A percentile compares a stretch with the other conserved stretches of the same genome.
Conservation (phyloP, 2,329 filamentous ascomycete species). For the Capronia epimyces region DNA sequence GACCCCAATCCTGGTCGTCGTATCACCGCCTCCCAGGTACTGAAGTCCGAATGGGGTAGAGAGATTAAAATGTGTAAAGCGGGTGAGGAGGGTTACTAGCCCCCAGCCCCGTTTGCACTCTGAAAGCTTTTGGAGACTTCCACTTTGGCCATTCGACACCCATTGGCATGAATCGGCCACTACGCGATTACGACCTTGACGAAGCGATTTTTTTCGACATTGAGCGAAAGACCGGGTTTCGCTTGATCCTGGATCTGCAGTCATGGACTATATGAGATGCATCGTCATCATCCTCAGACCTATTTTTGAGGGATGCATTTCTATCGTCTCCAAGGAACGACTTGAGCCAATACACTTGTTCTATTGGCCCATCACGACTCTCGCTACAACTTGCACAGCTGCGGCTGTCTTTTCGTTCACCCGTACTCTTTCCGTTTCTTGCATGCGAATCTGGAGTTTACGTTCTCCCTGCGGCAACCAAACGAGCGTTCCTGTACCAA, state of each 20-base stretch:
- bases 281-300: conserved; percentile 1
- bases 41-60: conserved; percentile 97
- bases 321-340: neutral
- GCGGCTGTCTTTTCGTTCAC: neutral
- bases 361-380: neutral
- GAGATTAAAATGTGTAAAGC: conserved; percentile 97
- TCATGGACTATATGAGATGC: neutral
- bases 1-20: conserved; percentile 89
- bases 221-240: conserved; percentile 16
- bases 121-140: neutral
- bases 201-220: conserved; percentile 14
- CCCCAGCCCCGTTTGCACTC: neutral
- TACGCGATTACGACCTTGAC: conserved; percentile 18
- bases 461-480: neutral
- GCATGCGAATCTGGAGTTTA: neutral
- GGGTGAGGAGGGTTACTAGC: conserved; percentile 83
- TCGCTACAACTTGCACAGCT: neutral
- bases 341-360: neutral
- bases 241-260: neutral
- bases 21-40: conserved; percentile 90
- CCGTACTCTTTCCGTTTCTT: neutral
- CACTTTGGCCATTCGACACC: neutral
- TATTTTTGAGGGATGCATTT: neutral
- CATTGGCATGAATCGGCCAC: neutral
- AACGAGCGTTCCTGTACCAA: conserved; percentile 10